Percentiles rank a stretch among this genome's conserved stretches.
These are phyloP conservation scores for Aureobasidium sp. DNA, from an alignment of 2,329 filamentous ascomycete genomes.

Conservation along the genomic window DNA sequence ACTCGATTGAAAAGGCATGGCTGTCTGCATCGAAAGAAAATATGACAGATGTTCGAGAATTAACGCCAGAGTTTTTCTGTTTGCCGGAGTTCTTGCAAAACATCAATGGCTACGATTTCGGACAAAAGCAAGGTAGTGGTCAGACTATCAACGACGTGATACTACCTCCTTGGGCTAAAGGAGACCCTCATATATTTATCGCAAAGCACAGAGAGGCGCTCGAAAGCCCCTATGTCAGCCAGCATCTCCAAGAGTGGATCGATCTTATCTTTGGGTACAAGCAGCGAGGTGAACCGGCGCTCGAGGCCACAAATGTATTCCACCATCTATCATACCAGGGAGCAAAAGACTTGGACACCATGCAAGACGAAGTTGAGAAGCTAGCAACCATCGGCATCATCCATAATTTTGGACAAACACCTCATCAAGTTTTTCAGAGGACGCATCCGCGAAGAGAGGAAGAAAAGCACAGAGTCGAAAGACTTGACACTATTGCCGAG, in stretches of 20 bases:
- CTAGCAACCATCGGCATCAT: conserved; percentile 91
- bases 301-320: conserved; percentile 91
- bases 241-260: conserved; percentile 88
- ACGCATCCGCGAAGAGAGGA: conserved; percentile 66
- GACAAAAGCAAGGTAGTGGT: conserved; percentile 71
- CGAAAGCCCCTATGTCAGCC: conserved; percentile 86
- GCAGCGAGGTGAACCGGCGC: conserved; percentile 83
- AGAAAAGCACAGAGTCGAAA: conserved; percentile 52
- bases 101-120: conserved; percentile 90
- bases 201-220: conserved; percentile 91
- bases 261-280: conserved; percentile 92
- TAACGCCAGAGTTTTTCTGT: conserved; percentile 97
- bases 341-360: conserved; percentile 84
- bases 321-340: conserved; percentile 93
- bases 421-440: conserved; percentile 83
- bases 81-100: conserved; percentile 93
- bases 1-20: conserved; percentile 88
- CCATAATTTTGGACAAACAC: conserved; percentile 97
- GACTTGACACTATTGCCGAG: conserved; percentile 72
- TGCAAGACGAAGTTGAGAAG: conserved; percentile 79
- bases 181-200: conserved; percentile 91
- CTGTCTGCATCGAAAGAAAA: conserved; percentile 80
- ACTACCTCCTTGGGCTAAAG: conserved; percentile 94
- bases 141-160: conserved; percentile 77
- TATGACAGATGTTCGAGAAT: conserved; percentile 87